A percentile compares a stretch with the other conserved stretches of the same genome.
phyloP scores from a whole-genome alignment of 2,329 filamentous ascomycete genomes.

The Pestalotiopsis sp. region DNA sequence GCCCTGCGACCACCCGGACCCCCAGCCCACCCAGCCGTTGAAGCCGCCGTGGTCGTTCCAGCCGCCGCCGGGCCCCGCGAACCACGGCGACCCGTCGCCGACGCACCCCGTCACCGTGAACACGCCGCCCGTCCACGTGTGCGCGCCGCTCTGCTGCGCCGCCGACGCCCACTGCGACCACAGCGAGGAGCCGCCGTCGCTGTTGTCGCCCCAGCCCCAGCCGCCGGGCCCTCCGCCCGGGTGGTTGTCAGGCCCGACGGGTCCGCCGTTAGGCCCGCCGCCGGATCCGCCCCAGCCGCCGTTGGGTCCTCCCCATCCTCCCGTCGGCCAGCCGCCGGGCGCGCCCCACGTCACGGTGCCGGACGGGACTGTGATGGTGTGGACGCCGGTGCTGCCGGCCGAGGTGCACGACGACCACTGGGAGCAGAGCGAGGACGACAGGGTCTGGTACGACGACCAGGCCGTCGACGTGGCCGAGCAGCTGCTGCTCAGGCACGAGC shows the following conservation, averaged over 20 bases:
- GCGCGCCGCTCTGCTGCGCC: slow-evolving; percentile 28
- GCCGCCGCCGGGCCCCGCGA: slow-evolving; percentile 38
- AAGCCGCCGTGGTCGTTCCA: slow-evolving; percentile 38
- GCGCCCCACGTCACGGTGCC: slow-evolving; percentile 37
- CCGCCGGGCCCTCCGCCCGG: slow-evolving; percentile 16
- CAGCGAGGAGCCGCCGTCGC: slow-evolving; percentile 22
- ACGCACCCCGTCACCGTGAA: slow-evolving; percentile 46
- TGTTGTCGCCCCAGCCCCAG: slow-evolving; percentile 14
- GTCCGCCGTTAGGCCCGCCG: neutral
- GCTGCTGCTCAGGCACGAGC: slow-evolving; percentile 30
- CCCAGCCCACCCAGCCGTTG: slow-evolving; percentile 43
- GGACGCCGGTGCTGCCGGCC: slow-evolving; percentile 40
- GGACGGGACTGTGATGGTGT: slow-evolving; percentile 39
- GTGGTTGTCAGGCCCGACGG: neutral
- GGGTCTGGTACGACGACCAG: slow-evolving; percentile 32
- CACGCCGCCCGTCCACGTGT: slow-evolving; percentile 39
- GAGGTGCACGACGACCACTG: slow-evolving; percentile 40
- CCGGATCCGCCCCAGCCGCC: slow-evolving; percentile 5
- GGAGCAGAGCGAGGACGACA: slow-evolving; percentile 44
- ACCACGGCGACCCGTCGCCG: slow-evolving; percentile 43
- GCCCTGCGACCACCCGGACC: slow-evolving; percentile 41
- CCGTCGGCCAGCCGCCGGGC: slow-evolving; percentile 31
- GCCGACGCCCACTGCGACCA: slow-evolving; percentile 36
- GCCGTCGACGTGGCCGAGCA: slow-evolving; percentile 28
- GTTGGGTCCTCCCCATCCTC: slow-evolving; percentile 15